phyloP scores from a whole-genome alignment of 106 monocot species.

The Dendrobium catenatum region DNA sequence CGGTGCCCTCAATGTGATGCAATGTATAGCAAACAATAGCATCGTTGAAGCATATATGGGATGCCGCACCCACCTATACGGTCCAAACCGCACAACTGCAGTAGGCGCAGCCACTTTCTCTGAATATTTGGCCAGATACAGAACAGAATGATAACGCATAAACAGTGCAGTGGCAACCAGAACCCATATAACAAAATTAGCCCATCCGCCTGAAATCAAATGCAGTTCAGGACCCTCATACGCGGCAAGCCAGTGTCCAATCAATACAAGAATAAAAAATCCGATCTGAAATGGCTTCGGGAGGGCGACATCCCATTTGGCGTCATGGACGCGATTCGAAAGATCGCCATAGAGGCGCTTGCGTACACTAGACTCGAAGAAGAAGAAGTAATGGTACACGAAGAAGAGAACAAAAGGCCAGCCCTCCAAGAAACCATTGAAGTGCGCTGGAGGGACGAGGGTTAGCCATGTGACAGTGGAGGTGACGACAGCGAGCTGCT shows the following conservation, averaged over 20 bases:
- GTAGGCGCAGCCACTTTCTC: constrained; percentile 61
- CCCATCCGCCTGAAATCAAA: constrained; percentile 58
- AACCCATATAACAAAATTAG: constrained; percentile 42
- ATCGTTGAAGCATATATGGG: constrained; percentile 71
- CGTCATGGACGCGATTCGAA: constrained; percentile 39
- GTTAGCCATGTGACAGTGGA: constrained; percentile 60
- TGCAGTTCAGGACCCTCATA: constrained; percentile 65
- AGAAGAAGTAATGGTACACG: constrained; percentile 89
- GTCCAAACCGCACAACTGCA: constrained; percentile 71
- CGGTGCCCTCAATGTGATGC: constrained; percentile 50
- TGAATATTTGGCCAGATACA: constrained; percentile 62
- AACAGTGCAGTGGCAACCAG: constrained; percentile 43
- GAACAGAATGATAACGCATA: constrained; percentile 64
- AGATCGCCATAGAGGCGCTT: constrained; percentile 66
- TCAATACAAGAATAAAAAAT: constrained; percentile 38
- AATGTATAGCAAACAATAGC: constrained; percentile 51
- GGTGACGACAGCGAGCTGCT: constrained; percentile 60
- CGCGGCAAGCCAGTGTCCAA: constrained; percentile 58
- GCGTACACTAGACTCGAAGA: constrained; percentile 70
- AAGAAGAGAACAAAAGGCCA: constrained; percentile 80
- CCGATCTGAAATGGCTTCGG: constrained; percentile 14
- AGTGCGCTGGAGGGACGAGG: constrained; percentile 57
- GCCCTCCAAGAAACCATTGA: constrained; percentile 73
- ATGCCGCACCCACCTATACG: constrained; percentile 70
- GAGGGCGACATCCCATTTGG: constrained; percentile 62